Evolutionary conservation across 176 grass and related monocot genomes (phyloP), one percentile per base, ranked within the genome.

Genomic region (Carex myosuroides): DNA sequence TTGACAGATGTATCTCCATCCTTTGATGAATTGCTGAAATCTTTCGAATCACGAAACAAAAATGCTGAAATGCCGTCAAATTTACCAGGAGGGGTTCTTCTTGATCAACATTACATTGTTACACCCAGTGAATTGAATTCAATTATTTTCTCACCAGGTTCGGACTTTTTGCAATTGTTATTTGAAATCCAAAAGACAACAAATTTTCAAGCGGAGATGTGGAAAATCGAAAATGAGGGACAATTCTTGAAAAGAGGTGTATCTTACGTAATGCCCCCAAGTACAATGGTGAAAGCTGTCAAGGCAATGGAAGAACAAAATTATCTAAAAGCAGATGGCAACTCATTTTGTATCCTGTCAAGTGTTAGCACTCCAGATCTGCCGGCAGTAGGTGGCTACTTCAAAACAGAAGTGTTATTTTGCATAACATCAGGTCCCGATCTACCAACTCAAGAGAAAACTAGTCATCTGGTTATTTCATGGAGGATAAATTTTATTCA

Each of bases 401-500:
- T 98, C 80, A 89, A 85, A 89, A 95, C 89, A 30, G 96, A 98
- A 75, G 74, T 98, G 84, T 88, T 98, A 84, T 98, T 91, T 64
- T 88, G 86, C 80, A 93, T 98, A 58, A 93, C 80, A 79, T 85
- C 88, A 24, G 96, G 93, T 26, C 93, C 93, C 48, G 87, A 89
- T 70, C 83, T 93, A 75, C 86, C 90, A 84, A 89, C 91, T 29
- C 60, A 89, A 67, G 85, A 95, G 67, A 86, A 90, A 71, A 86
- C 96, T 32, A 91, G 92, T 63, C 87, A 84, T 86, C 81, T 98
- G 80, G 81, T 91, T 64, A 87, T 98, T 85, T 95, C 96, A 75
- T 98, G 96, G 96, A 87, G 91, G 63, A 89, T 95, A 63, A 98
- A 98, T 89, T 98, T 98, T 87, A 84, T 95, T 93, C 96, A 98